Evolutionary conservation across 345 rosid genomes (phyloP), one percentile per base, ranked within the genome.

Genomic region (Boechera divaricarpa): DNA sequence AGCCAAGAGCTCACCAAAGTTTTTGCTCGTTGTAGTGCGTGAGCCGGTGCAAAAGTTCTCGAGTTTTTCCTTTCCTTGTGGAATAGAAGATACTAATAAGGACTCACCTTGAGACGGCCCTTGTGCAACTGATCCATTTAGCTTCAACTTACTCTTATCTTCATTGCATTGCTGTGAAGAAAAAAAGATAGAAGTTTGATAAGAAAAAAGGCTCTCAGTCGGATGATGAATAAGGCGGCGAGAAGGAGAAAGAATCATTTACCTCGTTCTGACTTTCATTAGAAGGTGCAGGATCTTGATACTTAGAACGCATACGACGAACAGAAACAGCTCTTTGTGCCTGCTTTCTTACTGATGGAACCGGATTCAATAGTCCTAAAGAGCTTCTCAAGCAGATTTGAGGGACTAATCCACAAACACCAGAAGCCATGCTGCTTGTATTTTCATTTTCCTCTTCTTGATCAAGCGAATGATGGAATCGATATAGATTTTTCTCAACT

Each of bases 331-430:
- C 67, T 60, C 59, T 70, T 11, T 41, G 83, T 24, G 80, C 76
- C 51, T 81, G 92, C 64, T 63, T 71, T 75, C 85, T 86, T 74
- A 87, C 83, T 66, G 85, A 84, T 5, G 89, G 90, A 53, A 86
- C 82, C 0, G 92, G 85, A 76, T 83, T 93, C 80, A 87, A 60
- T 38, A 87, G 66, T 63, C 91, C 85, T 54, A 89, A 83, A 13
- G 94, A 89, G 82, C 73, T 85, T 53, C 85, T 89, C 59, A 87
- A 58, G 77, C 95, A 85, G 10, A 90, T 79, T 74, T 83, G 90
- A 80, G 97, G 93, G n/a, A 91, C 62, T 68, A 90, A 77, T 58
- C 97, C 97, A 79, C 97, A 91, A 67, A 82, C 69, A 68, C 84
- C 80, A 79, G 82, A 68, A 15, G 89, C 80, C 65, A 83, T 57